A percentile compares a stretch with the other conserved stretches of the same genome.
Conservation (phyloP, 2,329 filamentous ascomycete species). For the Trichoderma sp. region DNA sequence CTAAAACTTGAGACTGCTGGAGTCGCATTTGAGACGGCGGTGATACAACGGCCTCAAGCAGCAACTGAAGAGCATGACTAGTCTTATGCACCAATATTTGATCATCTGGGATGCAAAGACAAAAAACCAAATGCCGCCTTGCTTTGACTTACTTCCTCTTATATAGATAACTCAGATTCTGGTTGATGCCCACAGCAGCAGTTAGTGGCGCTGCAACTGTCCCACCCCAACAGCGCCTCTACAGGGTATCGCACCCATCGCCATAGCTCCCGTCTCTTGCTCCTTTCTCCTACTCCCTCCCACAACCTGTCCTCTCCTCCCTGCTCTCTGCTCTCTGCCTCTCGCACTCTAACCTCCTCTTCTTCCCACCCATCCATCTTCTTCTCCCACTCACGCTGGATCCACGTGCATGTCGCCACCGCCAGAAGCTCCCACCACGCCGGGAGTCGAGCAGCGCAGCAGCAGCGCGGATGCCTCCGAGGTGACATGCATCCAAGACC, state of each 20-base stretch:
- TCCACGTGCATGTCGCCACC: slow-evolving; percentile 42
- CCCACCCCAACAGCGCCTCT: neutral
- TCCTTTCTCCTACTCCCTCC: neutral
- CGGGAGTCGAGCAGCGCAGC: slow-evolving; percentile 32
- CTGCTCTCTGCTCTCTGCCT: neutral
- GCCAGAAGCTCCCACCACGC: slow-evolving; percentile 35
- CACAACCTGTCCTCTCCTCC: neutral
- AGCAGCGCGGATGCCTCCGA: slow-evolving; percentile 32
- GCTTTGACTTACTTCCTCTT: neutral
- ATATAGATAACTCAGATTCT: neutral
- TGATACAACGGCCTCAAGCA: slow-evolving; percentile 8
- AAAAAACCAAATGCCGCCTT: neutral
- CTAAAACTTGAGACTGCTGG: neutral
- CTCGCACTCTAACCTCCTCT: neutral
- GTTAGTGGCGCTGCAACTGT: neutral
- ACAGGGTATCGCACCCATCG: neutral
- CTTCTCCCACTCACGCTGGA: neutral
- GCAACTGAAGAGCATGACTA: neutral
- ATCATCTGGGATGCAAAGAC: neutral
- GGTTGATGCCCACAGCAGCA: neutral
- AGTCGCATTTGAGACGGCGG: slow-evolving; percentile 3
- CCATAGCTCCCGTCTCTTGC: neutral
- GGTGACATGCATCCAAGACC: slow-evolving; percentile 31
- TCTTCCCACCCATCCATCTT: neutral
- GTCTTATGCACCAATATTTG: neutral